phyloP scores from a whole-genome alignment of 192 early-diverging fungal species.

The Coemansia interrupta region DNA sequence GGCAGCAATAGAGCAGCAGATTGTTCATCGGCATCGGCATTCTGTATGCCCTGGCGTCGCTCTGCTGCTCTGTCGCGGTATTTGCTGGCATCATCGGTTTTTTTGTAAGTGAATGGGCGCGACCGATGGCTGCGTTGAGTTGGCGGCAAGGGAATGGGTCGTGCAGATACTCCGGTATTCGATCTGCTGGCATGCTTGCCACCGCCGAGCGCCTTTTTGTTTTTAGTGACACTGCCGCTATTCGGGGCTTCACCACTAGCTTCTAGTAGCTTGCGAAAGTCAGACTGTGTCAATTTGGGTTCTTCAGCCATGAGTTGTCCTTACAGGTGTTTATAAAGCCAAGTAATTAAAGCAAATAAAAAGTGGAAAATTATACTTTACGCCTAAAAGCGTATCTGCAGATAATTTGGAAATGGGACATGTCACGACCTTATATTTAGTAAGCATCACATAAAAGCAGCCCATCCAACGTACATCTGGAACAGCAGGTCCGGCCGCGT shows the following conservation, averaged over 20 bases:
- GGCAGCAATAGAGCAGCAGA: not conserved
- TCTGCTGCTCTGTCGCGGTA: conserved; percentile 94
- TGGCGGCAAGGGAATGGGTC: not conserved
- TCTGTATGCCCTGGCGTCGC: conserved; percentile 58
- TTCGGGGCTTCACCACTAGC: not conserved
- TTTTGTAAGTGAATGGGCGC: conserved; percentile 10
- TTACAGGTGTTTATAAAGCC: too few relatives aligned
- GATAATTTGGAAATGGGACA: too few relatives aligned
- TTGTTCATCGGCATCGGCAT: too few relatives aligned
- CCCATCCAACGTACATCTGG: conserved; percentile 86
- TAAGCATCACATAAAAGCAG: conserved; percentile 40
- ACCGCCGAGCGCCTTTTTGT: not conserved
- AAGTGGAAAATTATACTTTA: too few relatives aligned
- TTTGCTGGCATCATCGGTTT: conserved; percentile 6
- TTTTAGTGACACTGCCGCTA: not conserved
- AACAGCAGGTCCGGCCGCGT: conserved; percentile 65
- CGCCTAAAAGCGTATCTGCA: too few relatives aligned
- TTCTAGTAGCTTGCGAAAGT: conserved; percentile 30
- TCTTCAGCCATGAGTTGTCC: too few relatives aligned
- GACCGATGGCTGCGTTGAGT: not conserved
- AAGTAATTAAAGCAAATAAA: too few relatives aligned
- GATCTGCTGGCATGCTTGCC: conserved; percentile 7
- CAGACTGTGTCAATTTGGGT: conserved; percentile 5
- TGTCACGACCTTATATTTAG: not conserved
- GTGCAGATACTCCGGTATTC: conserved; percentile 3